Percentiles rank a stretch among this genome's conserved stretches.
Conservation (phyloP, 2,329 filamentous ascomycete genomes). For the Fusarium sp. region DNA sequence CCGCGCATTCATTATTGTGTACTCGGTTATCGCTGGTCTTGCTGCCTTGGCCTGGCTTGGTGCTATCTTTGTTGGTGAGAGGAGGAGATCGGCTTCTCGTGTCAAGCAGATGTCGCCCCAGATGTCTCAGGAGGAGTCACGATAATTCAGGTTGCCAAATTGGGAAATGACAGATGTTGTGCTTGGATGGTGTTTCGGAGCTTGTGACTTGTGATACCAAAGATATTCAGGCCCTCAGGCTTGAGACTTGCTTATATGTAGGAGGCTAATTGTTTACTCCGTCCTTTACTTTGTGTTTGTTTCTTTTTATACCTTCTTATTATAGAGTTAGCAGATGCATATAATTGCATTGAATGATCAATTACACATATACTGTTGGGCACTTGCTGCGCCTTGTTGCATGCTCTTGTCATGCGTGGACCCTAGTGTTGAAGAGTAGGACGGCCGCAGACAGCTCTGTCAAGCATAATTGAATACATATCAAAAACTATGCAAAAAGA, state of each 20-base stretch:
- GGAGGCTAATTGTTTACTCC: neutral
- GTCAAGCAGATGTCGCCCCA: conserved; percentile 43
- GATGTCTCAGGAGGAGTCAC: conserved; percentile 42
- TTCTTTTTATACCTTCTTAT: neutral
- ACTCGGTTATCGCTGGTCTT: conserved; percentile 66
- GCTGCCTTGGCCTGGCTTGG: conserved; percentile 60
- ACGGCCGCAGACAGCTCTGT: neutral
- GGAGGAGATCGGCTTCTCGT: conserved; percentile 27
- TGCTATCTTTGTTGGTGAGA: conserved; percentile 38
- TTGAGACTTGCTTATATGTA: conserved; percentile 1
- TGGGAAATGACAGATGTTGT: neutral
- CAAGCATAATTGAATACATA: neutral
- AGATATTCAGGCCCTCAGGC: conserved; percentile 6
- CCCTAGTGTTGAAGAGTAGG: neutral
- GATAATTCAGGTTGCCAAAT: neutral
- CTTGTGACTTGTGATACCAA: conserved; percentile 35
- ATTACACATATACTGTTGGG: neutral
- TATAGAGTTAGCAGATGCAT: neutral
- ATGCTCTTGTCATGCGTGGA: neutral
- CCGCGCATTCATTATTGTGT: conserved; percentile 62
- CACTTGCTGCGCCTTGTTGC: neutral
- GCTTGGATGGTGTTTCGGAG: conserved; percentile 23
- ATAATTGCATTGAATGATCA: neutral
- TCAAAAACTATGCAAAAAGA: neutral
- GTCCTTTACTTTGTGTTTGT: neutral